phyloP scores from a whole-genome alignment of 2,329 filamentous ascomycete genomes.

The Shiraia sp. region DNA sequence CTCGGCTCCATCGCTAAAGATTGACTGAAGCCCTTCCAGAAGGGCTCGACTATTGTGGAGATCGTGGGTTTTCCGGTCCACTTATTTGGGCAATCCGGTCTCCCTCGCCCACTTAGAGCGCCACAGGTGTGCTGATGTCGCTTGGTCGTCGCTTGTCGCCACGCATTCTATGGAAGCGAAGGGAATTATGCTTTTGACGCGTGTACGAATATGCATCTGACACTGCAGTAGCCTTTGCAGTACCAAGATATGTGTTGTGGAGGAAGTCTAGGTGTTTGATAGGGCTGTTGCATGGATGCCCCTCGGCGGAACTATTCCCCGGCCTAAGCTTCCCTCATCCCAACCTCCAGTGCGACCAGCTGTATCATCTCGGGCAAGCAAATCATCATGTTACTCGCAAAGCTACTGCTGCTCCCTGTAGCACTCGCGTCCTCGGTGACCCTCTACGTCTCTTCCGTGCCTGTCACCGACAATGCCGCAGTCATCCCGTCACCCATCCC shows the following conservation, averaged over 20 bases:
- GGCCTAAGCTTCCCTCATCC: conserved; percentile 12
- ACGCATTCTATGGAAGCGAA: conserved; percentile 8
- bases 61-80: conserved; percentile 36
- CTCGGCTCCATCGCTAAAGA: conserved; percentile 16
- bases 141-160: conserved; percentile 8
- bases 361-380: conserved; percentile 3
- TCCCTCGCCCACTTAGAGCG: conserved; percentile 23
- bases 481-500: conserved; percentile 42
- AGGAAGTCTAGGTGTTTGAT: conserved; percentile 1
- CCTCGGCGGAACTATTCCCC: conserved; percentile 20
- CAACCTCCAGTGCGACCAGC: conserved; percentile 7
- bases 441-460: conserved; percentile 70
- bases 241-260: neutral
- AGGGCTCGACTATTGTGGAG: conserved; percentile 30
- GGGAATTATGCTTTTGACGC: neutral
- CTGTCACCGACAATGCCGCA: conserved; percentile 75
- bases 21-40: conserved; percentile 24
- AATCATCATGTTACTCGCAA: conserved; percentile 43
- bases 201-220: too few species aligned
- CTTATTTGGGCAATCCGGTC: conserved; percentile 32
- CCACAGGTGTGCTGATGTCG: conserved; percentile 14
- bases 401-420: conserved; percentile 41
- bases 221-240: conserved; percentile 1
- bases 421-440: conserved; percentile 45
- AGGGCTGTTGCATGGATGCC: conserved; percentile 9